phyloP scores from a whole-genome alignment of 2,329 filamentous ascomycete genomes.

The Cercospora berteroae region DNA sequence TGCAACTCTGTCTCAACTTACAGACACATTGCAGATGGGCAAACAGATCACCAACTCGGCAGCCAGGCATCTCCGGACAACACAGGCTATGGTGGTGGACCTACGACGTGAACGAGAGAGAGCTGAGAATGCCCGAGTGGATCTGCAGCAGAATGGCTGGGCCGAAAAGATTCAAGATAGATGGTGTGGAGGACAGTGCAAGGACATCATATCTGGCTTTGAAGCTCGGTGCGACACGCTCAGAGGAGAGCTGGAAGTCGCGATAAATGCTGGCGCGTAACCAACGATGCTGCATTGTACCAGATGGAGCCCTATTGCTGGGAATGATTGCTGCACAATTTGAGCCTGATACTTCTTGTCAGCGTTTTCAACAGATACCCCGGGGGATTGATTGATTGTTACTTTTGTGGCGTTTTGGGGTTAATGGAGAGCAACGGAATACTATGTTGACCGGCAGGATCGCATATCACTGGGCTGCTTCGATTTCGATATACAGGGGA shows the following conservation, averaged over 20 bases:
- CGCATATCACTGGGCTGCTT: neutral
- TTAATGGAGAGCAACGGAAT: neutral
- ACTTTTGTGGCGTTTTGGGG: neutral
- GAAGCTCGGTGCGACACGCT: constrained; percentile 85
- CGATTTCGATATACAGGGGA: neutral
- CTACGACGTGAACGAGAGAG: constrained; percentile 79
- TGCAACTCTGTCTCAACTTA: constrained; percentile 78
- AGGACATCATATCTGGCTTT: constrained; percentile 86
- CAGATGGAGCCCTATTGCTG: neutral
- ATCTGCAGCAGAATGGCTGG: constrained; percentile 81
- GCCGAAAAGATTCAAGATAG: constrained; percentile 70
- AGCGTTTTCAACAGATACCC: neutral
- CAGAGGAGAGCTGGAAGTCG: constrained; percentile 48
- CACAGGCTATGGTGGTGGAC: constrained; percentile 81
- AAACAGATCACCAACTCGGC: constrained; percentile 83
- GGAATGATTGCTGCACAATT: neutral
- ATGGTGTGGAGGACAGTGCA: constrained; percentile 80
- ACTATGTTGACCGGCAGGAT: neutral
- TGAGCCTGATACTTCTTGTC: neutral
- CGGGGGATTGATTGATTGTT: neutral
- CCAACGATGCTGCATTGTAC: neutral
- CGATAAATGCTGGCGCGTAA: neutral
- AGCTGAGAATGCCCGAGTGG: constrained; percentile 76
- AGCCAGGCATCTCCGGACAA: constrained; percentile 72
- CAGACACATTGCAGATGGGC: constrained; percentile 91